Evolutionary conservation across 148 eudicot species (phyloP), one percentile per base, ranked within the genome.

Genomic region (Silene latifolia): DNA sequence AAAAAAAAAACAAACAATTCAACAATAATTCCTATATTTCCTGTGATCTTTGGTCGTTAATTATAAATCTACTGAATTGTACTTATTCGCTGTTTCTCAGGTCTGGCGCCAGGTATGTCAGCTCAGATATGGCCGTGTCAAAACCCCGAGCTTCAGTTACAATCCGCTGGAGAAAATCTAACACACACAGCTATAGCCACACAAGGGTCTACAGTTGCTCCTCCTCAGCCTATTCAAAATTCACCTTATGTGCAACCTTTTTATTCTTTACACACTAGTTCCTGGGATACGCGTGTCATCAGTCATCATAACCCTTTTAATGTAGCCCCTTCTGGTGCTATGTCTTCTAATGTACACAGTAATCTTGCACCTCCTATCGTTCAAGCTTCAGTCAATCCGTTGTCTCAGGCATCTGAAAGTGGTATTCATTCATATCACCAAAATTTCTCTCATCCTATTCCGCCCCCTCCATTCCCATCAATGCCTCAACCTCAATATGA

Each of bases 371-470:
- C 87, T 61, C 84, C 93, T 75, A 87, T 84, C 71, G 57, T 80
- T 76, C 97, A 96, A 77, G 85, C 93, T 81, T 89, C 97, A 69
- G 87, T 88, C 76, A 85, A 91, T 32, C 97, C 93, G 44, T 79
- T 89, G 75, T 78, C 96, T 72, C 96, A 91, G 60, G 77, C 86
- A 62, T 85, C 82, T 25, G 96, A 86, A 77, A 81, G 73, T 81
- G 79, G 84, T 65, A 47, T 81, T 73, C 97, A 85, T 76, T 85
- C 83, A 69, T 82, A 82, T 73, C 72, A 79, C 82, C 93, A 89
- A 65, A 83, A 77, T 83, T 83, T 80, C 66, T 76, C 91, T 51
- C 80, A 56, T 58, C 87, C 90, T 71, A 77, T 79, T 80, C 82
- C 65, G n/a, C 91, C 88, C 11, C 87, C 92, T 57, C 84, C 77